Base-by-base conservation (phyloP, 257 asterid genomes). In the Lycium barbarum region DNA sequence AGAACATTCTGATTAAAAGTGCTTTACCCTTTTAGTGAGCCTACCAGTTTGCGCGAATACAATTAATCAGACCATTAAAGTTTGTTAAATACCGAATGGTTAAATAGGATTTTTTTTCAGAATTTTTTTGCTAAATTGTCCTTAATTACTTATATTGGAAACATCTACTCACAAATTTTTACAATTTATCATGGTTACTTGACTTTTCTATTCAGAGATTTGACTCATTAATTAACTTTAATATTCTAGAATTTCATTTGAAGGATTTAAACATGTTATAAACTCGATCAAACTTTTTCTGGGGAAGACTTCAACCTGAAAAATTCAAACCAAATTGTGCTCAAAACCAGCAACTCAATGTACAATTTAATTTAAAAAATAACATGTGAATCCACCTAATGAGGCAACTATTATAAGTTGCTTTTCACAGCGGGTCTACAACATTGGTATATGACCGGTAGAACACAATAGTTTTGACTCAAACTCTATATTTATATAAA, bases 381-480 rank as follows among this genome's bases (percentile, higher is more conserved):
- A 66, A 33, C n/a, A 33, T 35, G 20, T 12, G 13, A 66, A 66
- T 13, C 33, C 73, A 33, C 45, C n/a, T 5, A 33, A 65, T 26
- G 17, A 65, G 18, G 6, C 43, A 62, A 62, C 14, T 26, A 26
- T 26, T 33, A 65, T 65, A 5, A 40, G 45, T 40, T 40, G 45
- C 33, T 26, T 26, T 26, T 26, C 33, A 26, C 1, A 26, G 33
- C 33, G 33, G 33, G 33, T 26, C 33, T 26, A 1, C 45, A 40
- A 40, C 45, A 5, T 12, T 4, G 10, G 2, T 6, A 6, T 0
- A 1, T 1, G 0, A 12, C 17, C 0, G 0, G 2, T 1, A 14
- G 0, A 35, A 35, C 9, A 35, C 6, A 67, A 67, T 67, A 35
- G 5, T 35, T 67, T 35, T 67, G 0, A 11, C 2, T 35, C 9